Conservation (phyloP, 2,329 filamentous ascomycete species). For the Penicillium vulpinum region DNA sequence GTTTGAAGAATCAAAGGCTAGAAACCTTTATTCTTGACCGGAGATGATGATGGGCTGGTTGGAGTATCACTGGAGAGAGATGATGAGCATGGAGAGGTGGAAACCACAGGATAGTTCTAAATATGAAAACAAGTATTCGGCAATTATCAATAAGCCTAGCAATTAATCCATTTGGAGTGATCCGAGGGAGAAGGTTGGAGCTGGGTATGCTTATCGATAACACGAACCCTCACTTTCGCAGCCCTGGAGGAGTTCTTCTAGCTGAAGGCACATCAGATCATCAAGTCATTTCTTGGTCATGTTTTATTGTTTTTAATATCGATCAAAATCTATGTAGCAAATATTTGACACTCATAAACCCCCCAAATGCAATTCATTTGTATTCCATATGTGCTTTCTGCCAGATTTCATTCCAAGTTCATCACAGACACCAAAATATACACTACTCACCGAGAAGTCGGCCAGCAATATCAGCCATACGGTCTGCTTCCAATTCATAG, state of each 20-base stretch:
- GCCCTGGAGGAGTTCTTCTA: not conserved
- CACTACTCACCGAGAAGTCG: conserved; percentile 71
- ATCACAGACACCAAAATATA: not conserved
- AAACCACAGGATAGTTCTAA: not conserved
- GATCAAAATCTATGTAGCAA: not conserved
- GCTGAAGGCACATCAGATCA: not conserved
- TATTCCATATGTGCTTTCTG: not conserved
- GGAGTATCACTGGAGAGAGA: not conserved
- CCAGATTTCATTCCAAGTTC: not conserved
- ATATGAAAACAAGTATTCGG: not conserved
- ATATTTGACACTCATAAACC: not conserved
- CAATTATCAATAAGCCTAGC: not conserved
- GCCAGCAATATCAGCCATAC: conserved; percentile 87
- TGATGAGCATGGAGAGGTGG: too few relatives aligned
- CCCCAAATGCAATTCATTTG: conserved; percentile 2
- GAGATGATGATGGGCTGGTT: too few relatives aligned
- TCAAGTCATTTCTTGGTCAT: not conserved
- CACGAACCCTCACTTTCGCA: not conserved
- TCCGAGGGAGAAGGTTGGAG: not conserved
- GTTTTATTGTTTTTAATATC: not conserved
- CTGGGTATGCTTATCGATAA: conserved; percentile 7
- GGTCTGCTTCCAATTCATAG: conserved; percentile 84
- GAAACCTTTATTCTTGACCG: not conserved
- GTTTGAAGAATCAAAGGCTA: not conserved
- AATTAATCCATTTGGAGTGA: not conserved